Percentiles rank a stretch among this genome's conserved stretches.
phyloP scores from a whole-genome alignment of 2,329 filamentous ascomycete genomes.

The Neoascochyta sp. region DNA sequence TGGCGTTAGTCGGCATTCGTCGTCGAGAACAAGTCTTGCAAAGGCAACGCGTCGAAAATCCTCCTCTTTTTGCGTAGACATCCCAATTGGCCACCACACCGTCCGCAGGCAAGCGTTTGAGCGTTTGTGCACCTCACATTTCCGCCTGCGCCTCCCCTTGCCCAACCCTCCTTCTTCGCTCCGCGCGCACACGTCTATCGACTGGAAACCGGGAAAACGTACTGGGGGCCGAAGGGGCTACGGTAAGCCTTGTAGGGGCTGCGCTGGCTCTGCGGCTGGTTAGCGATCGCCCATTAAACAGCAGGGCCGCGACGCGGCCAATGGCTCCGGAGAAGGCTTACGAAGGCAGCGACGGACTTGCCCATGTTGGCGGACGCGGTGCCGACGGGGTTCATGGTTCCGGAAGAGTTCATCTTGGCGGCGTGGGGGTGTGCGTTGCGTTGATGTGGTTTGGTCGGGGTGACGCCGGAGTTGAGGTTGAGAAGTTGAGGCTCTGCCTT shows the following conservation, averaged over 20 bases:
- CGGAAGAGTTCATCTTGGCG: constrained; percentile 17
- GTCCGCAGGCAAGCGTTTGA: no score
- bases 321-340: constrained; percentile 18
- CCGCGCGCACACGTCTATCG: no score
- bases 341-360: constrained; percentile 28
- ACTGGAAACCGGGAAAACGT: constrained; percentile 34
- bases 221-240: constrained; percentile 59
- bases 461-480: constrained; percentile 7
- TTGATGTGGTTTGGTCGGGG: constrained; percentile 10
- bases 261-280: constrained; percentile 27
- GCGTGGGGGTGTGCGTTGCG: constrained; percentile 4
- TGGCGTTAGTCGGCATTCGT: constrained; percentile 18
- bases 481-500: constrained; percentile 11
- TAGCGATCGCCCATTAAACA: constrained; percentile 17
- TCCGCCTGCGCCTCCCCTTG: background rate
- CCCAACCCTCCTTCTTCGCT: background rate
- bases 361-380: constrained; percentile 17
- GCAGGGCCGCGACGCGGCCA: constrained; percentile 6
- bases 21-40: no score
- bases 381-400: constrained; percentile 7
- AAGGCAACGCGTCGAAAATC: no score
- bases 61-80: no score
- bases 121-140: no score
- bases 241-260: constrained; percentile 49
- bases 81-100: no score